phyloP scores from a whole-genome alignment of 1,139 yeast genomes.

The Wickerhamomyces sp. region DNA sequence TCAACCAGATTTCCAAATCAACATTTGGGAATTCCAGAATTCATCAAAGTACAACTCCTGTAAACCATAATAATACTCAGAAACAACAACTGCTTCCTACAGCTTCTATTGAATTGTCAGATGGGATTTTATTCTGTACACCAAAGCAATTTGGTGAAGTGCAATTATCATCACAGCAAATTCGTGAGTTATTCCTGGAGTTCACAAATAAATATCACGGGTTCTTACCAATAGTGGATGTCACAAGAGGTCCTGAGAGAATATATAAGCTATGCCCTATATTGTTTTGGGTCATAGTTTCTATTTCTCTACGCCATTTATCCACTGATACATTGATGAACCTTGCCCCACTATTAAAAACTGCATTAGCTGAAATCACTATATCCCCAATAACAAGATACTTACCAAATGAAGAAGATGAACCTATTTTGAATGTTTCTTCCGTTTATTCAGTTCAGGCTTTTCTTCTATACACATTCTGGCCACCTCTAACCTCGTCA shows the following conservation, averaged over 20 bases:
- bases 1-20: too few species aligned
- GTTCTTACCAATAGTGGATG: slow-evolving; percentile 82
- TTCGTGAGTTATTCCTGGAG: slow-evolving; percentile 62
- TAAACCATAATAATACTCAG: neutral
- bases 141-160: slow-evolving; percentile 70
- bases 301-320: slow-evolving; percentile 60
- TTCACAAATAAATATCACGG: slow-evolving; percentile 76
- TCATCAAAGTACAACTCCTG: neutral
- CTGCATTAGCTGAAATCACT: slow-evolving; percentile 79
- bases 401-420: slow-evolving; percentile 68
- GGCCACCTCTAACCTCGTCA: slow-evolving; percentile 96
- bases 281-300: slow-evolving; percentile 89
- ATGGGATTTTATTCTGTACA: slow-evolving; percentile 44
- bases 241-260: slow-evolving; percentile 74
- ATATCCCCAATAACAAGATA: slow-evolving; percentile 87
- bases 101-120: slow-evolving; percentile 28
- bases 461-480: slow-evolving; percentile 76
- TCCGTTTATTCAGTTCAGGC: slow-evolving; percentile 97
- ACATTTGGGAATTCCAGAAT: too few species aligned
- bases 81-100: neutral
- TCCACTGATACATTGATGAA: slow-evolving; percentile 41
- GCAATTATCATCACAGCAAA: slow-evolving; percentile 54
- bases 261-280: slow-evolving; percentile 79
- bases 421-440: slow-evolving; percentile 80
- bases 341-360: slow-evolving; percentile 67